Conservation (phyloP, 331 rosid species). For the Cydonia oblonga region DNA sequence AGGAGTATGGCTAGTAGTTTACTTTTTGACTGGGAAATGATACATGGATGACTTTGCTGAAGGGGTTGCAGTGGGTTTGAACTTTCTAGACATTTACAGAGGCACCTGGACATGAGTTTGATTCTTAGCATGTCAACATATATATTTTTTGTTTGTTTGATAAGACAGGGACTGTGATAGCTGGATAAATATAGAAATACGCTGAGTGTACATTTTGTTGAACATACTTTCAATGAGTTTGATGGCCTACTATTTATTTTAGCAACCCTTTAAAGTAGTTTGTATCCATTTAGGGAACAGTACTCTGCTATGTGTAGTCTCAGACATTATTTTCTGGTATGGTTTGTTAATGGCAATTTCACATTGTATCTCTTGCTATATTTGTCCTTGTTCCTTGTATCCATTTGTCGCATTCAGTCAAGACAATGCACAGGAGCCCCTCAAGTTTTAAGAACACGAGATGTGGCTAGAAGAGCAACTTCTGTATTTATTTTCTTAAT, state of each 20-base stretch:
- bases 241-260: background rate
- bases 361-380: background rate
- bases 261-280: background rate
- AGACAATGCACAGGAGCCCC: background rate
- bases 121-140: background rate
- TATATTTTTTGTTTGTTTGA: background rate
- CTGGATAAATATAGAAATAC: background rate
- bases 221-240: background rate
- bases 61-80: background rate
- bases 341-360: background rate
- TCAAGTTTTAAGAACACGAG: background rate
- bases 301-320: conserved; percentile 1
- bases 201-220: background rate
- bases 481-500: background rate
- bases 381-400: background rate
- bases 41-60: background rate
- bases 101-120: background rate
- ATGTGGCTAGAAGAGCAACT: conserved; percentile 16
- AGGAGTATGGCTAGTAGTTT: background rate
- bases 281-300: background rate
- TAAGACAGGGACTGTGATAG: background rate
- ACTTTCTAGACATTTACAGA: background rate
- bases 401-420: background rate
- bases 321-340: background rate
- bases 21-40: background rate